Evolutionary conservation across 2,329 filamentous ascomycete genomes (phyloP), one percentile per base, ranked within the genome.

Genomic region (Colletotrichum sansevieriae): DNA sequence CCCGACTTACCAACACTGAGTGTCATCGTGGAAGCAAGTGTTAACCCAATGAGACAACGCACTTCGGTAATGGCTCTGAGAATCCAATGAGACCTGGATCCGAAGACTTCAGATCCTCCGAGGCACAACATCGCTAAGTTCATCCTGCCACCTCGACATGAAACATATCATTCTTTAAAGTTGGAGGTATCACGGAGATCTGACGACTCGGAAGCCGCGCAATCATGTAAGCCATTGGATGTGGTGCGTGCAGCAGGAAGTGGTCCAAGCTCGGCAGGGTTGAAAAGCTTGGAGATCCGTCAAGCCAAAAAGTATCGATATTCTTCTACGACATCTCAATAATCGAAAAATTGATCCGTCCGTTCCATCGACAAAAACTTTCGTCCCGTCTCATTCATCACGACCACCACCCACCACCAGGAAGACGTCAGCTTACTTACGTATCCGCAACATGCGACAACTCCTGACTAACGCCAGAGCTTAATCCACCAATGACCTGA

Each of bases 261-360:
- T 63, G 64, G 64, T 49, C 64, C 64, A 67, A 67, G 64, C 64
- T 67, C 18, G 18, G 18, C 1, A 18, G 18, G 18, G 18, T 18
- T 2, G 18, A 18, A 46, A 59, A 59, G 29, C 29, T 47, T 59
- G 43, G 29, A 29, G 41, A 22, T 59, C 41, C 25, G 25, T 25
- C 25, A 25, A 5, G 15, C 29, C 25, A 15, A 15, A 20, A 47
- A 37, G n/a, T 52, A n/a, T 13, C 29, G 4, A 46, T 46, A 47
- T 33, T 37, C 11, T 52, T 18, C 25, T 9, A 46, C 29, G 7
- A 8, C 29, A 29, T 25, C 25, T 25, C 25, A 25, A 25, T 44
- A 44, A 49, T 18, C 22, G 25, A 55, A n/a, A 29, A 25, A 33
- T 55, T 22, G n/a, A 22, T 55, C 33, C 52, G n/a, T 18, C 52